Evolutionary conservation across 306 rosid genomes (phyloP).

Genomic region (Psophocarpus tetragonolobus): DNA sequence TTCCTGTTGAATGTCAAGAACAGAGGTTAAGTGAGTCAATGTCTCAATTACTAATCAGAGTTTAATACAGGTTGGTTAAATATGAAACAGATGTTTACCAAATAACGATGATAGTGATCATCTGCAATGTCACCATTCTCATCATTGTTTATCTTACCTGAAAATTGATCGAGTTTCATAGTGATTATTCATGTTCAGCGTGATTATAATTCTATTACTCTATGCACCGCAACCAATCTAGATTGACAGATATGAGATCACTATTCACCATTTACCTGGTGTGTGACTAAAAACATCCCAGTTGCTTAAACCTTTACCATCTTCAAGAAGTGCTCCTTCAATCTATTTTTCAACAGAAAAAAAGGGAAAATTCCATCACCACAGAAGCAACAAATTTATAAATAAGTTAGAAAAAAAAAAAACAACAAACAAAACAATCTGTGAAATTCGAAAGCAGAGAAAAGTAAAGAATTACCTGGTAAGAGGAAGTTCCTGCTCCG

Average conservation of each 20-base stretch:
- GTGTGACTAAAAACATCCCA: conserved; percentile 61
- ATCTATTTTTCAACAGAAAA: conserved; percentile 22
- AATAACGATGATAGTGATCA: conserved; percentile 70
- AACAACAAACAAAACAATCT: neutral
- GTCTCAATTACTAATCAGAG: neutral
- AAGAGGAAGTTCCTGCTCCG: conserved; percentile 66
- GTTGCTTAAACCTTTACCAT: conserved; percentile 55
- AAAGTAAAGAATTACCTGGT: conserved; percentile 42
- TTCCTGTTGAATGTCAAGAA: conserved; percentile 42
- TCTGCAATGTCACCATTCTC: conserved; percentile 70
- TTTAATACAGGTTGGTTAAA: neutral
- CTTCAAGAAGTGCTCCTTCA: conserved; percentile 68
- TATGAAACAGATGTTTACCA: conserved; percentile 33
- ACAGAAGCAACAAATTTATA: neutral
- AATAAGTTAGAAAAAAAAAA: neutral
- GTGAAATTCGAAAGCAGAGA: neutral
- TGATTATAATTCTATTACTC: neutral
- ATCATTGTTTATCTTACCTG: conserved; percentile 49
- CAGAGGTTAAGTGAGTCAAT: neutral
- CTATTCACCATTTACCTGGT: conserved; percentile 40
- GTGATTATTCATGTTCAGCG: neutral
- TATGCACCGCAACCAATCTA: neutral
- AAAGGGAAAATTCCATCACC: neutral
- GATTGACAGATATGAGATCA: neutral
- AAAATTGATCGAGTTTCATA: neutral